Conservation (phyloP, 1,284 basidiomycete species). For the Moesziomyces sp. region DNA sequence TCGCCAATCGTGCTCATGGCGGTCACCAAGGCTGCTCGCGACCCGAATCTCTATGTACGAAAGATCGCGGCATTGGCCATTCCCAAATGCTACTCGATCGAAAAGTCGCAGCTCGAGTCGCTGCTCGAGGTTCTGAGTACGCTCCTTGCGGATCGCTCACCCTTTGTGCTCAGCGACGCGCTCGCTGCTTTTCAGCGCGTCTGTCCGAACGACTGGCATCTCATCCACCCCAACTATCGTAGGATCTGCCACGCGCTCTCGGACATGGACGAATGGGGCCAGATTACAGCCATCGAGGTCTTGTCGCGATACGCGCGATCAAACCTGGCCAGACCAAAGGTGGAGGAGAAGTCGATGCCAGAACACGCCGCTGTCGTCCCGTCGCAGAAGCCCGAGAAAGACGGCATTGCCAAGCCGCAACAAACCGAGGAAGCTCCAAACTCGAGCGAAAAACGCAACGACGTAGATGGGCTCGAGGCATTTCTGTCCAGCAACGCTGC, state of each 20-base stretch:
- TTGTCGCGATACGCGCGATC: slow-evolving; percentile 83
- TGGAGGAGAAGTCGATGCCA: not conserved
- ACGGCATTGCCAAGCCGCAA: not conserved
- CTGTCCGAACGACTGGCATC: slow-evolving; percentile 70
- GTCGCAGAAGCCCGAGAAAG: not conserved
- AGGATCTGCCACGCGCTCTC: slow-evolving; percentile 83
- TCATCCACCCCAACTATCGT: slow-evolving; percentile 88
- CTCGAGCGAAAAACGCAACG: slow-evolving; percentile 1
- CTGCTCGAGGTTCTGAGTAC: slow-evolving; percentile 80
- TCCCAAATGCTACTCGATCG: slow-evolving; percentile 78
- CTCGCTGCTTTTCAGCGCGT: slow-evolving; percentile 77
- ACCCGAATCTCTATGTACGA: slow-evolving; percentile 91
- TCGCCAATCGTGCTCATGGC: slow-evolving; percentile 85
- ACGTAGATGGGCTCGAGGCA: slow-evolving; percentile 36
- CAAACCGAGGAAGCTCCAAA: too few species aligned
- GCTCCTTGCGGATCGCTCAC: slow-evolving; percentile 83
- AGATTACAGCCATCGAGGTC: slow-evolving; percentile 81
- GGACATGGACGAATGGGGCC: slow-evolving; percentile 97
- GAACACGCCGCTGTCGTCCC: not conserved
- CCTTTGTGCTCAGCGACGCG: slow-evolving; percentile 87
- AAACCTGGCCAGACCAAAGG: slow-evolving; percentile 32
- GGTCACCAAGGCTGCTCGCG: slow-evolving; percentile 88
- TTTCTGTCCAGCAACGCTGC: slow-evolving; percentile 29
- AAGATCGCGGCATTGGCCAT: slow-evolving; percentile 90
- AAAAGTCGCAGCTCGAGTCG: slow-evolving; percentile 75